Evolutionary conservation across 768 basidiomycete genomes (phyloP).

Genomic region (Mycena leptocephala): DNA sequence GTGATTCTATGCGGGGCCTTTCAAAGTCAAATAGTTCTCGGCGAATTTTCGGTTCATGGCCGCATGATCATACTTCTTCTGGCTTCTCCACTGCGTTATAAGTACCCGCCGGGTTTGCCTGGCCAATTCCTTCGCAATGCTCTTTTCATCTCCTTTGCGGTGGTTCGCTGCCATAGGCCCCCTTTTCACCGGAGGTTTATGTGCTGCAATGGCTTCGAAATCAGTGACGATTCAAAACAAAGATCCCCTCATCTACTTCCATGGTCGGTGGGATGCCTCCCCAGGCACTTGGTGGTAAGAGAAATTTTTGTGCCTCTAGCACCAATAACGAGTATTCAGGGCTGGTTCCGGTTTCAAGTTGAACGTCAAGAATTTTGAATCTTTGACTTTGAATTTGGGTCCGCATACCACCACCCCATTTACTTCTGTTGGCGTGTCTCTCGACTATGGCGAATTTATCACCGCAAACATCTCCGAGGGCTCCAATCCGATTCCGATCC

Average conservation of each 20-base stretch:
- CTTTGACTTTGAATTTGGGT: slow-evolving; percentile 64
- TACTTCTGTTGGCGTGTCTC: slow-evolving; percentile 64
- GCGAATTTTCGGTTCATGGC: slow-evolving; percentile 1
- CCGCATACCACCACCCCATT: slow-evolving; percentile 63
- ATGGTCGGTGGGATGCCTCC: slow-evolving; percentile 68
- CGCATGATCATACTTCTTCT: not conserved
- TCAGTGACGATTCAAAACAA: slow-evolving; percentile 48
- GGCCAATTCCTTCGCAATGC: not conserved
- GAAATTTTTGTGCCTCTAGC: not conserved
- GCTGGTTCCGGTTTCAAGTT: slow-evolving; percentile 71
- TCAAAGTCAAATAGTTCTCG: not conserved
- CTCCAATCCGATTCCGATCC: slow-evolving; percentile 60
- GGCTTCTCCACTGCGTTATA: not conserved
- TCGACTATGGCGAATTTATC: slow-evolving; percentile 63
- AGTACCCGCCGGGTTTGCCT: not conserved
- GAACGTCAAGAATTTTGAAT: slow-evolving; percentile 58
- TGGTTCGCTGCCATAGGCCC: not conserved
- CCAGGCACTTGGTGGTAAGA: slow-evolving; percentile 73
- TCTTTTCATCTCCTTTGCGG: not conserved
- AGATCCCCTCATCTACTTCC: slow-evolving; percentile 63
- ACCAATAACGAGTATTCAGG: slow-evolving; percentile 48
- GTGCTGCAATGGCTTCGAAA: slow-evolving; percentile 1
- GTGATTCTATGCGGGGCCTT: too few relatives aligned
- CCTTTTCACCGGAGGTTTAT: not conserved
- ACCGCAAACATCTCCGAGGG: slow-evolving; percentile 66